A percentile compares a stretch with the other conserved stretches of the same genome.
Evolutionary conservation across 2,329 filamentous ascomycete species (phyloP).

Genomic region (Fusarium coicis): DNA sequence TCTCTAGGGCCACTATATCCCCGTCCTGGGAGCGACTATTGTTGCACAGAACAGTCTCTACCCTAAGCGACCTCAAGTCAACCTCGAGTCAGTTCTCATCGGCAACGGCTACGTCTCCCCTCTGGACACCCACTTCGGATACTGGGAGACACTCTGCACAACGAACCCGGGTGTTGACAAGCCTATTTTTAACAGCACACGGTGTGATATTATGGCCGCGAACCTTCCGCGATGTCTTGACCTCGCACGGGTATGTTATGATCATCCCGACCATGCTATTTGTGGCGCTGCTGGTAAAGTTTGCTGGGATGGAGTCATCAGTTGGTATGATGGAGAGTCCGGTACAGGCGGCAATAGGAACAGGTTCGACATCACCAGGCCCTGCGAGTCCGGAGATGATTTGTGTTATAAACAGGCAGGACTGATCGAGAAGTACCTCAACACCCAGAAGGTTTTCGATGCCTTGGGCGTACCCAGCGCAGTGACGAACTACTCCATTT

Average conservation of each 20-base stretch:
- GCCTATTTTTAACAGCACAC: conserved; percentile 31
- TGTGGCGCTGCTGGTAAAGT: conserved; percentile 24
- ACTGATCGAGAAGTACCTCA: conserved; percentile 8
- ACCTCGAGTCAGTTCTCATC: conserved; percentile 26
- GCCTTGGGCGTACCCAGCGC: neutral
- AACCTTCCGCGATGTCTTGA: conserved; percentile 35
- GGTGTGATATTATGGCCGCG: conserved; percentile 24
- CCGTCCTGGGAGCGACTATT: conserved; percentile 35
- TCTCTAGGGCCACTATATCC: conserved; percentile 28
- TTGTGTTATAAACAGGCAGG: conserved; percentile 14
- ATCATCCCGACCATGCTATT: conserved; percentile 29
- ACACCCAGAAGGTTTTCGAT: neutral
- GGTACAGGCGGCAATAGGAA: neutral
- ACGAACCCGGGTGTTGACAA: conserved; percentile 25
- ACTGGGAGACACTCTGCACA: conserved; percentile 38
- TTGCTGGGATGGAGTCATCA: conserved; percentile 20
- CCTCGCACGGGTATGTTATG: conserved; percentile 27
- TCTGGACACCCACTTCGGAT: conserved; percentile 29
- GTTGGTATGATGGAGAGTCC: conserved; percentile 2
- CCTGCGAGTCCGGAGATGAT: conserved; percentile 6
- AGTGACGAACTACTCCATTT: conserved; percentile 13
- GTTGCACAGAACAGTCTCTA: conserved; percentile 31
- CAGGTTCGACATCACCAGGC: conserved; percentile 14
- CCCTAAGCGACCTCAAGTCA: conserved; percentile 19
- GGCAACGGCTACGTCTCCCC: conserved; percentile 38